Evolutionary conservation across 192 early-diverging fungal species (phyloP), one percentile per base, ranked within the genome.

Genomic region (Podila minutissima): DNA sequence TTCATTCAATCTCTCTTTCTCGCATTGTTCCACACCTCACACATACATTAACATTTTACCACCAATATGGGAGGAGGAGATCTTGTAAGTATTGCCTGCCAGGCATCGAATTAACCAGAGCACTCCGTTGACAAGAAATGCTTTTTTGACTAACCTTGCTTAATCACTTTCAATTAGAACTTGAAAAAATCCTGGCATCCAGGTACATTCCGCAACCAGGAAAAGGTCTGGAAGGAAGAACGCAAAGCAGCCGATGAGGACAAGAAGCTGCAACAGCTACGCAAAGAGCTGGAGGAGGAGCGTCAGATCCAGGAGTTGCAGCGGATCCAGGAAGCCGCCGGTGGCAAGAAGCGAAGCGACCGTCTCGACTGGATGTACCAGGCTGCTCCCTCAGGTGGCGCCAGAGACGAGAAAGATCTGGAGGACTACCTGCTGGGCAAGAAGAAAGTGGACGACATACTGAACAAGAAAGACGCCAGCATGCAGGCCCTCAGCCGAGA

Each of bases 151-250:
- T 48, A 20, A 68, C 7, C 49, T 29, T 24, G 24, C 35, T 46
- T 38, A 58, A 32, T 32, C 0, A 17, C 13, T 4, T 26, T 28
- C 19, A 46, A 46, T 15, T 46, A 86, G 85, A 97, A 96, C 74
- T 88, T 97, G 88, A 97, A 98, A 93, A 99, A 98, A 87, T 95
- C 93, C 37, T 99, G 97, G 97, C 97, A 98, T 91, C 95, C 97
- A 68, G 87, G 88, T 69, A 97, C 96, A 37, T 90, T 94, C 65
- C 91, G 92, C 51, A 97, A 98, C 85, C 95, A 95, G 85, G 97
- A 97, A 63, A 90, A 92, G 69, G 91, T 97, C 29, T 97, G 95
- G 94, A 91, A 95, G 66, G 87, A 89, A 55, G 94, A 97, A 75
- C 89, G 87, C 38, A 92, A 94, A 37, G 92, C 91, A 17, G 90